Evolutionary conservation across 2,329 filamentous ascomycete genomes (phyloP).

Genomic region (Hypoxylon sp.): DNA sequence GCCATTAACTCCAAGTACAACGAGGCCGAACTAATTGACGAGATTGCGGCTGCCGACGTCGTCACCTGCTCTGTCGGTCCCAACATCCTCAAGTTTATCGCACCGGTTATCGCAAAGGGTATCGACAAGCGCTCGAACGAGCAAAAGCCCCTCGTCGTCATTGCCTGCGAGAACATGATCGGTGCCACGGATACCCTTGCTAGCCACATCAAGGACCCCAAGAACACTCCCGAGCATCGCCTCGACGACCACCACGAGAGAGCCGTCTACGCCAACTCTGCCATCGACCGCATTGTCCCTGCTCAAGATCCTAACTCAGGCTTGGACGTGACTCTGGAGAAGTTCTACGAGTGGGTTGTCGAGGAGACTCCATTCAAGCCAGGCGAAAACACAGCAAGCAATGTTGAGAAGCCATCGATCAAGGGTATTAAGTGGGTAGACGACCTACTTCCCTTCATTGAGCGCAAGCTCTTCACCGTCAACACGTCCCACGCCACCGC

Average conservation of each 20-base stretch:
- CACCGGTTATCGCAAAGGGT: slow-evolving; percentile 94
- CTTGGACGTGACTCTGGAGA: slow-evolving; percentile 94
- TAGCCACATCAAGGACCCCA: slow-evolving; percentile 81
- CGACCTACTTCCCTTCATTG: slow-evolving; percentile 93
- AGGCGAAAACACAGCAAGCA: slow-evolving; percentile 54
- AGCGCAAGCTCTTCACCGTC: slow-evolving; percentile 99
- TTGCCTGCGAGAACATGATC: slow-evolving; percentile 98
- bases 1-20: slow-evolving; percentile 95
- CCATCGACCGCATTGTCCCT: slow-evolving; percentile 98
- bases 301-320: slow-evolving; percentile 85
- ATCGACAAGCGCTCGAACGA: slow-evolving; percentile 81
- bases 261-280: slow-evolving; percentile 95
- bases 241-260: slow-evolving; percentile 78
- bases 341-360: slow-evolving; percentile 99
- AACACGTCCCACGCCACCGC: slow-evolving; percentile 98
- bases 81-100: slow-evolving; percentile 96
- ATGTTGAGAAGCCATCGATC: slow-evolving; percentile 77
- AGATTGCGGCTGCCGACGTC: slow-evolving; percentile 88
- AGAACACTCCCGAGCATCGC: slow-evolving; percentile 78
- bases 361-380: slow-evolving; percentile 87
- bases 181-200: slow-evolving; percentile 92
- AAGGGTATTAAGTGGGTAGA: slow-evolving; percentile 94
- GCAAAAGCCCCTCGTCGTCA: slow-evolving; percentile 83
- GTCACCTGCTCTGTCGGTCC: slow-evolving; percentile 98
- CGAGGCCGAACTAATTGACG: slow-evolving; percentile 83